Percentiles rank a stretch among this genome's conserved stretches.
Conservation (phyloP, 495 filamentous ascomycete species). For the Clavariopsis aquatica region DNA sequence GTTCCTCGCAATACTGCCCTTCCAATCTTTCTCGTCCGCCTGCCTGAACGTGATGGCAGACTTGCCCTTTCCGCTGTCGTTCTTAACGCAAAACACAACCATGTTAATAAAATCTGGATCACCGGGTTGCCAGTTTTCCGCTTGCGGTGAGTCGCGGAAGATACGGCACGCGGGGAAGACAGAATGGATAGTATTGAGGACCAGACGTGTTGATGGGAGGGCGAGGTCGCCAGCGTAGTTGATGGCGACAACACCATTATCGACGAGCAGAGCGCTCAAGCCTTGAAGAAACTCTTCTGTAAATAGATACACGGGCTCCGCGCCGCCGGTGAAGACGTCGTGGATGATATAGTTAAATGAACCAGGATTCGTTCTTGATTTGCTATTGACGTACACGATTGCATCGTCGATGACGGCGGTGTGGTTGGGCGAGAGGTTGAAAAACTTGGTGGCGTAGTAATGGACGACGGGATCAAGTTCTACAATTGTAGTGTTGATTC, state of each 20-base stretch:
- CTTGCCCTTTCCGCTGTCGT: constrained; percentile 32
- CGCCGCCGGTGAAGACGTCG: constrained; percentile 97
- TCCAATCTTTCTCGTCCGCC: constrained; percentile 64
- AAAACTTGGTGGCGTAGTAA: constrained; percentile 78
- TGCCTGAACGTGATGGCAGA: constrained; percentile 64
- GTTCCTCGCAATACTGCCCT: constrained; percentile 68
- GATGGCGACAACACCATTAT: constrained; percentile 84
- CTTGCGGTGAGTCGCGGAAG: constrained; percentile 70
- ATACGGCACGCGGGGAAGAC: constrained; percentile 81
- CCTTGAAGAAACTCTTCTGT: constrained; percentile 76
- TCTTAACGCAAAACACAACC: constrained; percentile 73
- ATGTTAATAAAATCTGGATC: constrained; percentile 81
- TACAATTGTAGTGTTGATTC: constrained; percentile 87
- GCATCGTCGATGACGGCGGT: constrained; percentile 81
- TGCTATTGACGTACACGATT: constrained; percentile 64
- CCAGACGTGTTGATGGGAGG: constrained; percentile 59
- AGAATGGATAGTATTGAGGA: constrained; percentile 69
- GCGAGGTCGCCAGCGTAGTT: constrained; percentile 95
- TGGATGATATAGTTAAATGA: constrained; percentile 91
- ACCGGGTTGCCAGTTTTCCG: constrained; percentile 38
- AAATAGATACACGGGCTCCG: constrained; percentile 85
- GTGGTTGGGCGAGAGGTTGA: constrained; percentile 75
- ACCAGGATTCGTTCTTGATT: constrained; percentile 47
- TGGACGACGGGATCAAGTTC: constrained; percentile 92
- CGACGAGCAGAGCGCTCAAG: constrained; percentile 67